These are phyloP conservation scores for Epichloe typhina DNA, from an alignment of 2,329 filamentous ascomycete genomes.

Conservation along the genomic window DNA sequence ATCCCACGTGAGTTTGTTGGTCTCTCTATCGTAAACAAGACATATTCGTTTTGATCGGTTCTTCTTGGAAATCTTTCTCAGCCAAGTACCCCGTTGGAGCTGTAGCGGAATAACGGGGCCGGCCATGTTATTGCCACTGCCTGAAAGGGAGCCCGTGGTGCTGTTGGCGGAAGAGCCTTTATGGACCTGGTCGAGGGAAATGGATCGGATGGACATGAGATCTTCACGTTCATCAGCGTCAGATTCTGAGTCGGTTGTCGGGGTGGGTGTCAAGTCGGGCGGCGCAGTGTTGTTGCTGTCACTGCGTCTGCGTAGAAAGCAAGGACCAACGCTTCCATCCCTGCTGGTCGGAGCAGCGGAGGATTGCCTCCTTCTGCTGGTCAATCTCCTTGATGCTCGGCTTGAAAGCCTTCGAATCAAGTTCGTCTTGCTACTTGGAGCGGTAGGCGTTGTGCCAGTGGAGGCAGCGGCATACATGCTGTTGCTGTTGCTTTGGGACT, in stretches of 20 bases:
- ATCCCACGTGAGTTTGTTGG: constrained; percentile 83
- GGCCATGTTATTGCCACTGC: constrained; percentile 31
- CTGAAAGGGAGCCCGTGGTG: constrained; percentile 32
- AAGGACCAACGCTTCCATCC: constrained; percentile 79
- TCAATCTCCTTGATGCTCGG: constrained; percentile 55
- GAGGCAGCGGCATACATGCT: constrained; percentile 3
- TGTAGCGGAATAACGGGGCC: constrained; percentile 65
- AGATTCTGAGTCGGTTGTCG: constrained; percentile 40
- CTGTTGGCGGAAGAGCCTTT: constrained; percentile 36
- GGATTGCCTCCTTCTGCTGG: constrained; percentile 58
- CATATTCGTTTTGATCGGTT: constrained; percentile 57
- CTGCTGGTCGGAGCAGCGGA: constrained; percentile 64
- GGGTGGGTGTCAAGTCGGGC: constrained; percentile 28
- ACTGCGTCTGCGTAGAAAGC: constrained; percentile 74
- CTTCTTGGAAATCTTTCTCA: constrained; percentile 80
- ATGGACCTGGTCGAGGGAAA: constrained; percentile 28
- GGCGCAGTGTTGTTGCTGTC: constrained; percentile 70
- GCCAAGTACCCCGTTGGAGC: constrained; percentile 62
- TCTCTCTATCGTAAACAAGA: constrained; percentile 64
- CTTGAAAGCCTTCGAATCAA: constrained; percentile 80
- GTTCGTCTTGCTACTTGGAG: constrained; percentile 21
- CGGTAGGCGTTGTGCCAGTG: constrained; percentile 3
- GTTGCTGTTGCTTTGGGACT: constrained; percentile 9
- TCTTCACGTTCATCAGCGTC: constrained; percentile 41
- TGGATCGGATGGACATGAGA: constrained; percentile 19